phyloP scores from a whole-genome alignment of 176 grass and related monocot genomes.

The Paspalum notatum region DNA sequence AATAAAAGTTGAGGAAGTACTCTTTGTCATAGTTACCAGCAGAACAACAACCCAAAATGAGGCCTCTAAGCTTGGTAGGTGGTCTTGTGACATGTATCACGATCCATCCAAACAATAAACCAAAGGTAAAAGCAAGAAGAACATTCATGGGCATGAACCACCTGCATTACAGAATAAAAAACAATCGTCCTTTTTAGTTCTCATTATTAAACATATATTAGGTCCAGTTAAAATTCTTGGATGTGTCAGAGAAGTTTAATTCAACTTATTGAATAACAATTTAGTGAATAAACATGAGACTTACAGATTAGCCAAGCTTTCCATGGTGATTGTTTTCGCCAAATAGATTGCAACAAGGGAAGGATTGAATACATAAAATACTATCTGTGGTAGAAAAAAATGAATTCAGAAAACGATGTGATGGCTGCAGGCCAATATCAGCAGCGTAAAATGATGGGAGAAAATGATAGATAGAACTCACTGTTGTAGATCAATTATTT shows the following conservation, averaged over 20 bases:
- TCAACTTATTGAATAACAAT: not conserved
- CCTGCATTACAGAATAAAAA: constrained; percentile 44
- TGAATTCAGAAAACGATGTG: not conserved
- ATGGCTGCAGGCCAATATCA: not conserved
- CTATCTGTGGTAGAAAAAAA: constrained; percentile 51
- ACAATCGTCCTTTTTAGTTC: not conserved
- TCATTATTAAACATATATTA: not conserved
- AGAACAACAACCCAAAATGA: constrained; percentile 89
- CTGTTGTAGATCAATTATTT: not conserved
- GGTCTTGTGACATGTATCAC: constrained; percentile 62
- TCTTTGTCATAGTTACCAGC: constrained; percentile 55
- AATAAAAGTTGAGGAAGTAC: not conserved
- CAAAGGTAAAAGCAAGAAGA: constrained; percentile 65
- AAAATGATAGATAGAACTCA: not conserved
- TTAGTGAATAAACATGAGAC: constrained; percentile 7
- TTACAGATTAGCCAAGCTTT: constrained; percentile 77
- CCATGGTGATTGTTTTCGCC: constrained; percentile 73
- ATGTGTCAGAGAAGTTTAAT: not conserved
- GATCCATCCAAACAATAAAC: constrained; percentile 73
- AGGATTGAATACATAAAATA: constrained; percentile 93
- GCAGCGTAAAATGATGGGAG: not conserved
- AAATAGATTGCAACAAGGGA: constrained; percentile 63
- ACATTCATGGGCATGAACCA: constrained; percentile 97
- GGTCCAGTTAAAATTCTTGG: not conserved
- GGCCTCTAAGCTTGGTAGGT: constrained; percentile 63